Percentiles rank a stretch among this genome's conserved stretches.
phyloP scores from a whole-genome alignment of 2,329 filamentous ascomycete genomes.

The Curvularia lunata region DNA sequence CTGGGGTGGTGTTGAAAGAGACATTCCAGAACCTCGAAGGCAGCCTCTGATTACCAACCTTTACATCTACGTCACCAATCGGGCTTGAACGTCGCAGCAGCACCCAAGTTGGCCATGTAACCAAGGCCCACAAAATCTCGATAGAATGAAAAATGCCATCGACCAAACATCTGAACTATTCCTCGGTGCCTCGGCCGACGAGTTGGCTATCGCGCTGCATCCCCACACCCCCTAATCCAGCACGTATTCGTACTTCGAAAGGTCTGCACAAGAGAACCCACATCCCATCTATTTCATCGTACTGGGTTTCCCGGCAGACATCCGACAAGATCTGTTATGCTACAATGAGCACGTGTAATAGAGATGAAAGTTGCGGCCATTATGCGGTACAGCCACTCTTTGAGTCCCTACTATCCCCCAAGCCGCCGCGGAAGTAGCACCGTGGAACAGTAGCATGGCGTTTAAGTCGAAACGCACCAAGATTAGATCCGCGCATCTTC shows the following conservation, averaged over 20 bases:
- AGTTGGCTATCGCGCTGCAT: background rate
- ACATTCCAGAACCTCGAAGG: background rate
- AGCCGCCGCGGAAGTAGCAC: background rate
- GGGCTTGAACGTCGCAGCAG: background rate
- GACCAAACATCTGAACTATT: background rate
- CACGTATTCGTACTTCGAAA: background rate
- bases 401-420: too few relatives aligned
- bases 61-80: background rate
- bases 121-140: background rate
- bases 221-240: background rate
- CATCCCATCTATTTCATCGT: background rate
- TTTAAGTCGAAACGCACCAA: background rate
- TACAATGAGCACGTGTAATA: background rate
- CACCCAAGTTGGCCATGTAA: background rate
- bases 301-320: background rate
- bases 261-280: background rate
- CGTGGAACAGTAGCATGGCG: background rate
- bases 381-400: background rate
- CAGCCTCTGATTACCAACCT: background rate
- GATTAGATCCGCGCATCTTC: background rate
- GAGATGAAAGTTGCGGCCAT: background rate
- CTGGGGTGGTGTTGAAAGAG: background rate
- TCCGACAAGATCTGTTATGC: constrained; percentile 27
- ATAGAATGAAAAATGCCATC: background rate
- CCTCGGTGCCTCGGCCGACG: background rate